phyloP scores from a whole-genome alignment of 495 filamentous ascomycete species.

The Platismatia glauca region DNA sequence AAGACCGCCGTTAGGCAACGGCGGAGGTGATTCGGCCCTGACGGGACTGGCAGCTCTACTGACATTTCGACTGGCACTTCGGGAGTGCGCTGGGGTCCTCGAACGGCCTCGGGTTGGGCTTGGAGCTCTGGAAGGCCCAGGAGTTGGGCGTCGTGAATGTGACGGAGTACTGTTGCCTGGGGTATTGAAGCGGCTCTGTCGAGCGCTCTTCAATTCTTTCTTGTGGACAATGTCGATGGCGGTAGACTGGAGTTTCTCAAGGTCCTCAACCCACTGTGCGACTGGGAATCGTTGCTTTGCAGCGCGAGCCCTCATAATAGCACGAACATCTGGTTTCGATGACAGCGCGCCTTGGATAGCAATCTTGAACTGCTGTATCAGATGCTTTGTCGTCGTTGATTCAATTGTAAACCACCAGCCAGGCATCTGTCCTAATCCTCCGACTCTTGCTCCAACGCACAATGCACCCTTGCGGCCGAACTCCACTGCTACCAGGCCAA shows the following conservation, averaged over 20 bases:
- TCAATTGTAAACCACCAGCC: slow-evolving; percentile 67
- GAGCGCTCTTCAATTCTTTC: slow-evolving; percentile 8
- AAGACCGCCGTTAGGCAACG: background rate
- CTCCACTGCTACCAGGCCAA: slow-evolving; percentile 73
- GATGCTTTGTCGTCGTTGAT: slow-evolving; percentile 58
- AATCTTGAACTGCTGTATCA: slow-evolving; percentile 62
- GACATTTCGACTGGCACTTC: background rate
- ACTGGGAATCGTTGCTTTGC: slow-evolving; percentile 71
- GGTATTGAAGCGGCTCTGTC: slow-evolving; percentile 3
- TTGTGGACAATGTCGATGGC: slow-evolving; percentile 32
- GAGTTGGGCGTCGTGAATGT: slow-evolving; percentile 3
- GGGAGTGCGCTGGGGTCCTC: slow-evolving; percentile 2
- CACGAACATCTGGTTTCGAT: slow-evolving; percentile 48
- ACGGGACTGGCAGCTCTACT: slow-evolving; percentile 1
- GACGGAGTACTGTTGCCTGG: slow-evolving; percentile 6
- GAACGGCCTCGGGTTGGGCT: slow-evolving; percentile 7
- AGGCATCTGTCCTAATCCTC: slow-evolving; percentile 68
- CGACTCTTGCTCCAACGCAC: slow-evolving; percentile 57
- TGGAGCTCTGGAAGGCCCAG: slow-evolving; percentile 10
- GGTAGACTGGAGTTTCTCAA: slow-evolving; percentile 52
- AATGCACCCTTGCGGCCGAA: slow-evolving; percentile 72
- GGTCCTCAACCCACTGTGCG: slow-evolving; percentile 55
- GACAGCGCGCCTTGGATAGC: slow-evolving; percentile 59
- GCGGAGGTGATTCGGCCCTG: slow-evolving; percentile 1
- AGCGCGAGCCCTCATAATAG: slow-evolving; percentile 66